Base-by-base conservation (phyloP, 2,329 filamentous ascomycete genomes). In the Hypoxylon sp. region DNA sequence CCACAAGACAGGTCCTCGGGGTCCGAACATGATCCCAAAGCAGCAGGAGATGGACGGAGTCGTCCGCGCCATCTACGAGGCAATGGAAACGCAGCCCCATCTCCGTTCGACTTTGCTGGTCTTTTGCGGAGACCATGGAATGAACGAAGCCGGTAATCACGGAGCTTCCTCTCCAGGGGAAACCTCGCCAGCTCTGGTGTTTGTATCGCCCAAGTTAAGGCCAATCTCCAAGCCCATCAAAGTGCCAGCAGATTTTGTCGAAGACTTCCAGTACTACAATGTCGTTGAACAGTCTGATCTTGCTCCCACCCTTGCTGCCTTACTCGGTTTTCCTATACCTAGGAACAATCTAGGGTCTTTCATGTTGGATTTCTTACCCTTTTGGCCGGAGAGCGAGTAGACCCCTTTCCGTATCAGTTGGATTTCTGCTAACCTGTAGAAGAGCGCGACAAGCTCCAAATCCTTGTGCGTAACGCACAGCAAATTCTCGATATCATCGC, bases 91-190 rank as follows among this genome's bases (percentile, higher is more conserved):
- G 3, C 77, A 90, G 53, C 72, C 82, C 1, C 89, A 97, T 73
- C 84, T 97, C 1, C 72, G 84, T 26, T 89, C 90, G 3, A 92
- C 94, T 0, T 78, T 99, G 1, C 83, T 99, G 41, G 87, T 99
- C 2, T 77, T 99, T 5, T 92, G 89, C 54, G 95, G 95, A 53
- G 96, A 99, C 69, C 95, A 99, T 72, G 95, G 95, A n/a, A 99
- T 99, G 95, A 99, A 98, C 67, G 94, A 98, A 67, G 95, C 91
- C 17, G 95, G 95, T 2, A 98, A 98, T 66, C 95, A 99, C 72
- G 95, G 95, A 24, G 95, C 94, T 33, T 97, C 94, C 8, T 93
- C 93, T 0, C 85, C 92, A 1, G 94, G 95, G 38, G 95, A 99
- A 78, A 98, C 95, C 1, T 97, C 94, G 0, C 89, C 95, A 0